These are phyloP conservation scores for Penicillium sp. DNA, from an alignment of 2,329 filamentous ascomycete genomes.

Conservation along the genomic window DNA sequence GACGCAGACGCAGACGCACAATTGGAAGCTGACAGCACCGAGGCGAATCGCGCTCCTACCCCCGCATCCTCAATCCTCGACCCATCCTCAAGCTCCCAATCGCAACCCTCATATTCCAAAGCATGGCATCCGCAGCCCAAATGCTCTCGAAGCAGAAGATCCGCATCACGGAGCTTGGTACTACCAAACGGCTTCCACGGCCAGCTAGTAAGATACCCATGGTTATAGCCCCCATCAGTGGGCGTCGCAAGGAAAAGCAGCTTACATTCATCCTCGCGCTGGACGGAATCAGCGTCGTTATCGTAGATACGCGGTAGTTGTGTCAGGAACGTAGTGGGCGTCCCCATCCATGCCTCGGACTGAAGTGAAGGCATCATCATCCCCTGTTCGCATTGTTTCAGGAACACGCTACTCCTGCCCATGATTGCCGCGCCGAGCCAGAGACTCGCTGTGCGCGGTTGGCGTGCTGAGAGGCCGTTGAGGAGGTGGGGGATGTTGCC, in stretches of 20 bases:
- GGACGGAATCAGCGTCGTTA: neutral
- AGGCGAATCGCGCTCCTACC: neutral
- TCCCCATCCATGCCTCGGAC: neutral
- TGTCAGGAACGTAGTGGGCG: neutral
- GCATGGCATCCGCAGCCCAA: neutral
- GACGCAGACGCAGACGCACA: too few species aligned
- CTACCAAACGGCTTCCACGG: neutral
- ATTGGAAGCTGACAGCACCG: neutral
- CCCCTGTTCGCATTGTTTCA: neutral
- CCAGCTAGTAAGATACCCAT: neutral
- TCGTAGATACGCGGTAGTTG: neutral
- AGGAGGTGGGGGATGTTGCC: neutral
- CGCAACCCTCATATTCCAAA: neutral
- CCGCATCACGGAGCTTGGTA: neutral
- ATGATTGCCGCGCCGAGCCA: neutral
- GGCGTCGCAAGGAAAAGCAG: neutral
- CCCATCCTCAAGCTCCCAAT: neutral
- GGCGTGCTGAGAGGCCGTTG: neutral
- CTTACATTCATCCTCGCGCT: neutral
- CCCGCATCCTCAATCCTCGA: neutral
- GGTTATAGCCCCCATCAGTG: neutral
- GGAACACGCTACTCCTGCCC: neutral
- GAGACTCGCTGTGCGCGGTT: neutral
- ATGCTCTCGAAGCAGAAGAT: neutral
- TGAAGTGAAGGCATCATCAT: neutral